Evolutionary conservation across 257 asterid genomes (phyloP), one percentile per base, ranked within the genome.

Genomic region (Scutellaria galericulata): DNA sequence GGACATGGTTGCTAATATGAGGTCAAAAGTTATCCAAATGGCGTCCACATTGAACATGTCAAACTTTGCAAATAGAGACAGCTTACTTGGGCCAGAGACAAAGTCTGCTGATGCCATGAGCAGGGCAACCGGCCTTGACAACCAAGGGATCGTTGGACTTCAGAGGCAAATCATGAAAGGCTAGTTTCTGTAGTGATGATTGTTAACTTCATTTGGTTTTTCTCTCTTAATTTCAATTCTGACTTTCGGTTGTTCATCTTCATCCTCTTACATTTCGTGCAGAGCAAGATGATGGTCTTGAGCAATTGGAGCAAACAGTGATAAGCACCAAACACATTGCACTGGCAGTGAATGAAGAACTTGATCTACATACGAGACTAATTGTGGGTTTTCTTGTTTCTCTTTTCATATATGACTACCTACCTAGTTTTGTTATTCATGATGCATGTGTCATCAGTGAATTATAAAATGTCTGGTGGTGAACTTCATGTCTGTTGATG

Each of bases 241-340:
- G 62, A 27, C 6, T 47, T 77, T 72, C 9, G 45, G 62, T 41
- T 42, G 70, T 62, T 67, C 60, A 18, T 44, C 53, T 66, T 73
- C 73, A 47, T 53, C 45, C 50, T 66, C 35, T 48, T 52, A n/a
- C 51, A 48, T 44, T 54, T 46, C 69, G 39, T 76, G 61, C 92
- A 95, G 99, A 95, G 72, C 99, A 95, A 87, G 98, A 95, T 46
- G 96, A 88, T 73, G 98, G 92, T 73, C 96, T 95, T 68, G 98
- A 87, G 82, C 80, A 85, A 71, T 64, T 95, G 88, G 98, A 88
- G 84, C 92, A 90, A 81, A 90, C 98, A 6, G 92, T 95, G 66
- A 35, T 85, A 52, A 95, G 99, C 86, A 95, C 97, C 73, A 95
- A 90, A 78, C 99, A 95, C 79, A 90, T 95, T 71, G 98, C 96